Evolutionary conservation across 1,139 yeast species (phyloP).

Genomic region (Yamadazyma aaseri): DNA sequence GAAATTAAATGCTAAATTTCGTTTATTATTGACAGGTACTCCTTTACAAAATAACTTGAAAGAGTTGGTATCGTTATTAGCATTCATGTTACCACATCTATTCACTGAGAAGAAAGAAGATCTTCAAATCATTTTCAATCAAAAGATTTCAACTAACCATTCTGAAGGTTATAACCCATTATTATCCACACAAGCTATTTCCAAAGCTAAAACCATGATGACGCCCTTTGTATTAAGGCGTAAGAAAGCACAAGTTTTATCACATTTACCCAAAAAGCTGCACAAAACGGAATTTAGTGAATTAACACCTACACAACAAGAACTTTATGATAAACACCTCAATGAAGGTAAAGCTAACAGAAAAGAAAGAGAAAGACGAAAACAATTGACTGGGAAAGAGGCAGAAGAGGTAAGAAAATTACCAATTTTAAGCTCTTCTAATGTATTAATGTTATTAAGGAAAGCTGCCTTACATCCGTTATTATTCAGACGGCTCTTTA

Average conservation of each 20-base stretch:
- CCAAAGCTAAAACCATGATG: conserved; percentile 96
- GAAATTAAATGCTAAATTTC: conserved; percentile 76
- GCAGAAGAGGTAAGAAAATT: conserved; percentile 34
- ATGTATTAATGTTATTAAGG: conserved; percentile 67
- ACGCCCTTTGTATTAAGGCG: conserved; percentile 94
- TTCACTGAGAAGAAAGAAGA: conserved; percentile 84
- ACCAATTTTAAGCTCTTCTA: conserved; percentile 43
- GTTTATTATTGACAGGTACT: conserved; percentile 90
- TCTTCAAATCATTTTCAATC: conserved; percentile 76
- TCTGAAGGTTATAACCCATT: conserved; percentile 67
- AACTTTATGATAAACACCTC: conserved; percentile 61
- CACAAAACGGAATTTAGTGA: conserved; percentile 66
- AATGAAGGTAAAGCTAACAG: conserved; percentile 45
- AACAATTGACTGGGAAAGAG: conserved; percentile 37
- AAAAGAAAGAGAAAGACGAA: conserved; percentile 50
- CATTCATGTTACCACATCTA: conserved; percentile 83
- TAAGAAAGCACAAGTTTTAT: conserved; percentile 85
- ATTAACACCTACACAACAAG: conserved; percentile 54
- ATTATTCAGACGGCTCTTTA: conserved; percentile 60
- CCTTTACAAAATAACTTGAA: conserved; percentile 91
- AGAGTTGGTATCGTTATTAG: conserved; percentile 84
- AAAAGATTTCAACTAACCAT: conserved; percentile 66
- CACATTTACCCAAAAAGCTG: conserved; percentile 78
- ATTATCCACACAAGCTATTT: conserved; percentile 85
- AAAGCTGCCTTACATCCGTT: conserved; percentile 78